Percentiles rank a stretch among this genome's conserved stretches.
These are phyloP conservation scores for Metschnikowia colocasiae DNA, from an alignment of 805 yeast species.

Conservation along the genomic window DNA sequence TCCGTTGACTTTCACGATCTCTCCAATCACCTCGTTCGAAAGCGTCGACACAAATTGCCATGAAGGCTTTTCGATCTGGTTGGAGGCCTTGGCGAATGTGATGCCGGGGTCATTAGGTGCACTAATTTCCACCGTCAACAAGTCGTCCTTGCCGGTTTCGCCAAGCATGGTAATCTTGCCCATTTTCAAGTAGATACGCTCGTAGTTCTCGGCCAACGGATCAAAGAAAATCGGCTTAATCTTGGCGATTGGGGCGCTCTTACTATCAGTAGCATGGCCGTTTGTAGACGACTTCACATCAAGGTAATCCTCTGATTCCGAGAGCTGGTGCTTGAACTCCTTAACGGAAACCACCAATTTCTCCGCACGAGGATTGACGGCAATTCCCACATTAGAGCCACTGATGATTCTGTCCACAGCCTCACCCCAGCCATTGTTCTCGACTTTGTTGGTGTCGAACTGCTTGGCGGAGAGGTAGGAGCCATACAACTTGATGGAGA, in stretches of 20 bases:
- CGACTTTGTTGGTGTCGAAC: slow-evolving; percentile 17
- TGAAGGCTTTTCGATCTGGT: slow-evolving; percentile 44
- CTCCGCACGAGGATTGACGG: slow-evolving; percentile 78
- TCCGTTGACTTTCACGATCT: slow-evolving; percentile 61
- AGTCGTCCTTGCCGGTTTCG: slow-evolving; percentile 32
- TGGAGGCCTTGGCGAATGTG: slow-evolving; percentile 64
- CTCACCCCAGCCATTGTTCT: slow-evolving; percentile 86
- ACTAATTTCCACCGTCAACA: slow-evolving; percentile 51
- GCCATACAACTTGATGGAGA: slow-evolving; percentile 67
- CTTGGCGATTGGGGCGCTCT: slow-evolving; percentile 55
- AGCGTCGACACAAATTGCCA: slow-evolving; percentile 77
- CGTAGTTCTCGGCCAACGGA: slow-evolving; percentile 56
- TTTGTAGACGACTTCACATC: slow-evolving; percentile 1
- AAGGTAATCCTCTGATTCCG: slow-evolving; percentile 11
- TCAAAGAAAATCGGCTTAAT: slow-evolving; percentile 64
- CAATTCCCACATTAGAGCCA: slow-evolving; percentile 73
- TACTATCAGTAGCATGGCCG: slow-evolving; percentile 24
- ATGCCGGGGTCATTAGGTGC: slow-evolving; percentile 49
- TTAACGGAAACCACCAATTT: slow-evolving; percentile 64
- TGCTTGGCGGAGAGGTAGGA: slow-evolving; percentile 52
- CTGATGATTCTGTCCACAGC: slow-evolving; percentile 70
- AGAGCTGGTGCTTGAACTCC: slow-evolving; percentile 56
- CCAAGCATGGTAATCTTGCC: slow-evolving; percentile 45
- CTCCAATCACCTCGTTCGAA: slow-evolving; percentile 71
- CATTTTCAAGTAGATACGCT: slow-evolving; percentile 55